Evolutionary conservation across 2,329 filamentous ascomycete species (phyloP), one percentile per base, ranked within the genome.

Genomic region (Alternaria brassicicola): DNA sequence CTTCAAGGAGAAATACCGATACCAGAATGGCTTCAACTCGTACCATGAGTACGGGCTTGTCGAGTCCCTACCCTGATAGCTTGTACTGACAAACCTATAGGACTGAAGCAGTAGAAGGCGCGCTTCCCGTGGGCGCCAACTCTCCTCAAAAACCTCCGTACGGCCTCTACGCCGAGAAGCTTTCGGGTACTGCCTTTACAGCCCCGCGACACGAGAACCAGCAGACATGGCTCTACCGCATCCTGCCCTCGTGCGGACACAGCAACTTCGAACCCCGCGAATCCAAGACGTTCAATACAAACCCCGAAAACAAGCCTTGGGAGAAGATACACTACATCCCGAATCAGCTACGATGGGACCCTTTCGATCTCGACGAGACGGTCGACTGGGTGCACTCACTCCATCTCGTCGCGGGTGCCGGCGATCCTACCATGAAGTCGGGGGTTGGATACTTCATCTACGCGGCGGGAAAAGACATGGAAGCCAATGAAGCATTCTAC

Each of bases 381-480:
- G 86, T 86, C 2, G 87, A 89, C 68, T 90, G 87, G 87, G 86
- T 89, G 21, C 85, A 89, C 68, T 84, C 84, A 55, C 78, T 94
- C 63, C 87, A 89, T 59, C 82, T 93, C 19, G 83, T 96, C 10
- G 91, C 90, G 2, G 91, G 91, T 3, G 87, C 91, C 0, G 93
- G 93, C 15, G 90, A 95, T 67, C 88, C 91, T 0, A 89, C 89
- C 0, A 84, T 89, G 75, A 96, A 96, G 78, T 82, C 85, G 17
- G 93, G 93, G 0, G 69, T 96, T 39, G 92, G 90, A 21, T 92
- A 95, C 59, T 88, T 90, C 76, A 86, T 95, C 55, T 96, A 91
- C 72, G 89, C 90, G 1, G 91, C 89, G 0, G 91, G 90, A 19
- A 88, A 86, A 74, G 87, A 88, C 71, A 96, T 97, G 93, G 82